A percentile compares a stretch with the other conserved stretches of the same genome.
Conservation (phyloP, 2,329 filamentous ascomycete species). For the Trichoderma sp. region DNA sequence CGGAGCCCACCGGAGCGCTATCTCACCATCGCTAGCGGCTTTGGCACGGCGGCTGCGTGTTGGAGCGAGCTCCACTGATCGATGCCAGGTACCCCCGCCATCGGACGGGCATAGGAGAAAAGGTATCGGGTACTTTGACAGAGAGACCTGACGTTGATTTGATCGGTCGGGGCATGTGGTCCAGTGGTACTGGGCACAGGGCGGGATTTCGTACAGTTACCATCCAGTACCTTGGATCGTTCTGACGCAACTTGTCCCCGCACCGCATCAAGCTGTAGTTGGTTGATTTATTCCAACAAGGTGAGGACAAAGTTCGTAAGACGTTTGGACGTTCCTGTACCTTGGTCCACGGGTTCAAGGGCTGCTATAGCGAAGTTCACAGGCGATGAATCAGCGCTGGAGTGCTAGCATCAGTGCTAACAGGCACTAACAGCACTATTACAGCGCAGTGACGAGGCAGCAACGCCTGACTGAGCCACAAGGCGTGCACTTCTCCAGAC, state of each 20-base stretch:
- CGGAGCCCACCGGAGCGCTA: background rate
- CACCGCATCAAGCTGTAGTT: background rate
- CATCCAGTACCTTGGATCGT: background rate
- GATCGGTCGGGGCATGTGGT: background rate
- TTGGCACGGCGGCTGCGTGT: background rate
- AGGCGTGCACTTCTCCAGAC: background rate
- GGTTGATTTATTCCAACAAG: background rate
- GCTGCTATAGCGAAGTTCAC: background rate
- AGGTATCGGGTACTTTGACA: background rate
- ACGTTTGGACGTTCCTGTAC: too few species aligned
- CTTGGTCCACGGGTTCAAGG: background rate
- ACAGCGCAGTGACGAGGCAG: background rate
- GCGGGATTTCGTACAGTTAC: background rate
- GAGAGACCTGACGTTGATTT: background rate
- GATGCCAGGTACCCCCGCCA: constrained; percentile 7
- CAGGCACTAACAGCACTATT: background rate
- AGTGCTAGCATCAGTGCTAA: background rate
- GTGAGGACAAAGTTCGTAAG: background rate
- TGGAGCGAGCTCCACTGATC: constrained; percentile 7
- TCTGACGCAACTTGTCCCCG: background rate
- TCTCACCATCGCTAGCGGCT: background rate
- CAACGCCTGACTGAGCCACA: background rate
- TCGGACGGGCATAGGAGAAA: background rate
- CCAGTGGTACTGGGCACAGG: background rate
- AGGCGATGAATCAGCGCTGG: background rate